These are phyloP conservation scores for Naganishia cerealis DNA, from an alignment of 1,284 basidiomycete species.

Conservation along the genomic window DNA sequence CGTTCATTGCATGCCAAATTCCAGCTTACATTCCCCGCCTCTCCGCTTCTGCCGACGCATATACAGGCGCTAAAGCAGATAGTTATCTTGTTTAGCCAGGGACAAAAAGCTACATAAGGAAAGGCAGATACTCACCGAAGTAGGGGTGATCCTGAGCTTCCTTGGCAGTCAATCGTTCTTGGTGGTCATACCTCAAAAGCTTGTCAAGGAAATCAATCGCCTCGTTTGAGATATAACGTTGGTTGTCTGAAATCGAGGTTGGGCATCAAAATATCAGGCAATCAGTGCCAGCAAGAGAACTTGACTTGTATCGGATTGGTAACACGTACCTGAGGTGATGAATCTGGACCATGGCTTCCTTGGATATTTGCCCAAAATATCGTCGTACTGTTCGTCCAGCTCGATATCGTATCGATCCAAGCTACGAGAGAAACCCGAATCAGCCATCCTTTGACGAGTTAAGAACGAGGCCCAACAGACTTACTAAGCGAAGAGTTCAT, in stretches of 20 bases:
- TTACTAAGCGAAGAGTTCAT: conserved; percentile 74
- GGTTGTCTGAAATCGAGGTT: conserved; percentile 67
- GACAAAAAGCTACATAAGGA: neutral
- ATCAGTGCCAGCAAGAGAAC: neutral
- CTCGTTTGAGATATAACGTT: conserved; percentile 95
- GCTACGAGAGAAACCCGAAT: conserved; percentile 34
- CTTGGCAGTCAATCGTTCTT: conserved; percentile 88
- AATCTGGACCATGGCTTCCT: conserved; percentile 92
- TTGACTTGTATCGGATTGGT: neutral
- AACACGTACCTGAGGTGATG: conserved; percentile 63
- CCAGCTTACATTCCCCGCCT: conserved; percentile 2
- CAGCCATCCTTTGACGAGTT: neutral
- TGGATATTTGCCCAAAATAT: conserved; percentile 84
- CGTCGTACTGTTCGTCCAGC: conserved; percentile 84
- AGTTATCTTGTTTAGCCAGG: neutral
- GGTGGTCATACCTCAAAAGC: conserved; percentile 89
- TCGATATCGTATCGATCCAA: conserved; percentile 93
- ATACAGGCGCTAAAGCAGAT: conserved; percentile 19
- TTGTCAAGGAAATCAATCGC: conserved; percentile 97
- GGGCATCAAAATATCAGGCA: neutral
- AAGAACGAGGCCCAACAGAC: conserved; percentile 33
- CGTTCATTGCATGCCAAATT: neutral
- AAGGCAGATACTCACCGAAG: conserved; percentile 63
- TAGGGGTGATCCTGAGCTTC: conserved; percentile 87
- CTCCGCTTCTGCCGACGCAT: conserved; percentile 26